Evolutionary conservation across 2,329 filamentous ascomycete genomes (phyloP), one percentile per base, ranked within the genome.

Genomic region (Colletotrichum sp.): DNA sequence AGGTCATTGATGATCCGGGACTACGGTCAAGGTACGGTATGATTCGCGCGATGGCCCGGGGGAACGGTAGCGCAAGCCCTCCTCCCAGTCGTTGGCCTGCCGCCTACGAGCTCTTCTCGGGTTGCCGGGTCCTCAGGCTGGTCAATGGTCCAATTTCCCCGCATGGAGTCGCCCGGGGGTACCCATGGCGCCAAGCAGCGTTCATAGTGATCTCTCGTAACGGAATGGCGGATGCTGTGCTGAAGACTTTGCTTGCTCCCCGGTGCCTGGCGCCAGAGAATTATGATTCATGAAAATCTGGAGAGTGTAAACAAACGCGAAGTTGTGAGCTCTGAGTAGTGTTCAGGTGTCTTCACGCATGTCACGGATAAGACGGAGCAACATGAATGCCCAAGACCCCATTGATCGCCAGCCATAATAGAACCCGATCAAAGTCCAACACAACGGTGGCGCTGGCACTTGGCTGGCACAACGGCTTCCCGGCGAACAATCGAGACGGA

Each of bases 121-220:
- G 39, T 52, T 59, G 43, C 15, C 55, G 64, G 70, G 64, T 18
- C 16, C 67, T 30, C 32, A 24, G 1, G 36, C 18, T 65, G 67
- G 71, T 48, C 43, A 32, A 70, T 48, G 26, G 24, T 70, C 21
- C 55, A 68, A 72, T 64, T 59, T 73, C 73, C 73, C 73, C 64
- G 70, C 73, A 73, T 73, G 59, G 64, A 32, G 43, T 65, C 34
- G 57, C 30, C 57, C 21, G 59, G 69, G 64, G 43, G 15, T 2
- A 59, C 34, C 70, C 73, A 43, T 73, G 70, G 15, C 28, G 64
- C 73, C 73, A 52, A 68, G 73, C 24, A 63, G 13, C 16, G 32
- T 59, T 34, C 43, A 61, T 30, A 21, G 52, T 43, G 60, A 34
- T 52, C 55, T 60, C 72, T 69, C 64, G 63, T 65, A 65, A 63